Conservation (phyloP, 345 rosid species). For the Citrus inodora region DNA sequence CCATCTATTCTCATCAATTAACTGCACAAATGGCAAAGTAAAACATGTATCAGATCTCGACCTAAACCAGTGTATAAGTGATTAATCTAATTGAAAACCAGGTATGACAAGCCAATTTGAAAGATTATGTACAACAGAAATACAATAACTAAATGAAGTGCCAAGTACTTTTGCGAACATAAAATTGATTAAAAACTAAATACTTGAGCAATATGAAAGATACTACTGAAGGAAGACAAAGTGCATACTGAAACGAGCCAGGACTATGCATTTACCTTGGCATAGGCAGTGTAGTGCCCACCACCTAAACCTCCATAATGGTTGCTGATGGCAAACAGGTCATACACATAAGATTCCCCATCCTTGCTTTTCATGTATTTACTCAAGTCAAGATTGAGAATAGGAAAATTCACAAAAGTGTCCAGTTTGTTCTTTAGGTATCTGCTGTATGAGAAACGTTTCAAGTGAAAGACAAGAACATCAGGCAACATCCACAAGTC, state of each 20-base stretch:
- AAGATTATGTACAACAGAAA: neutral
- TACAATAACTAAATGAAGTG: neutral
- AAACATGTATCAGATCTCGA: neutral
- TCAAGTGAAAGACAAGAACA: slow-evolving; percentile 81
- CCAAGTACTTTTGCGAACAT: neutral
- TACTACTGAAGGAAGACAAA: neutral
- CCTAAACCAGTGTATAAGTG: neutral
- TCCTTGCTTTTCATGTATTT: slow-evolving; percentile 63
- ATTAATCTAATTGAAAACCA: neutral
- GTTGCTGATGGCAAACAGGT: slow-evolving; percentile 86
- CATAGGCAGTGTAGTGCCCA: slow-evolving; percentile 92
- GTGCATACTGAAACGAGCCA: neutral
- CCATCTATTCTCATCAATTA: slow-evolving; percentile 89
- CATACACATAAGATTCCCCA: slow-evolving; percentile 57
- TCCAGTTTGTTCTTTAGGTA: slow-evolving; percentile 77
- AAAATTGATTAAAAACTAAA: neutral
- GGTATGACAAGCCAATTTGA: neutral
- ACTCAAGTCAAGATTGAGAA: slow-evolving; percentile 75
- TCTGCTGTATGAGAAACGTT: slow-evolving; percentile 86
- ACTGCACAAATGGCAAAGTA: slow-evolving; percentile 35
- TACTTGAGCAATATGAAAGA: neutral
- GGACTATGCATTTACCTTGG: slow-evolving; percentile 52
- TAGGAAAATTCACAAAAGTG: slow-evolving; percentile 76
- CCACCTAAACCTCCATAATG: slow-evolving; percentile 94
- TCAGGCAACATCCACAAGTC: slow-evolving; percentile 94